Base-by-base conservation (phyloP, 1,284 basidiomycete genomes). In the Phellopilus nigrolimitatus region DNA sequence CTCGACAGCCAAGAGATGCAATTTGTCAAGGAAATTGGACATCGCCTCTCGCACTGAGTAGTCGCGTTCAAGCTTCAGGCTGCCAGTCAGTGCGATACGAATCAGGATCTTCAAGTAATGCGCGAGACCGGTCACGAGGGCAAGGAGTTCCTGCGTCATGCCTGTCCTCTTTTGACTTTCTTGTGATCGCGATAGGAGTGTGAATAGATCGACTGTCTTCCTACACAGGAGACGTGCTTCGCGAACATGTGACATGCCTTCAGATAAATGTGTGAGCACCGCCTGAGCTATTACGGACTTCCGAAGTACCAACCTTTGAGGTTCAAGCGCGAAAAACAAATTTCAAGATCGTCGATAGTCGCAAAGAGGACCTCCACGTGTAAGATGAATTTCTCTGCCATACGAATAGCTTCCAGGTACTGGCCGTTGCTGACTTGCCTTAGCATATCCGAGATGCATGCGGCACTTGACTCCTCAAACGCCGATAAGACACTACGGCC, bases 81-180 rank as follows among this genome's bases (percentile, higher is more conserved):
- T 91, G 15, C 94, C 94, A 0, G 97, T 98, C 39, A 99, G 75
- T 5, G 97, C 95, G 57, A 99, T 98, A 44, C 95, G 88, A 61
- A 99, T 99, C 49, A 99, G 81, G 66, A 99, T 98, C 74, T 99
- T 99, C 66, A 99, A 85, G 69, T 99, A 99, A 69, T 99, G 95
- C 3, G 95, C 95, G 25, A 99, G 78, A 30, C 97, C 95, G 0
- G 97, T 99, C 51, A 99, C 95, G 43, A 99, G 84, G n/a, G 94
- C 92, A 30, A 99, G 81, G 6, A 99, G 75, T 62, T 99, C 95
- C 68, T 97, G 92, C 15, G 95, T 97, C 85, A 98, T 97, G 56
- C 89, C 90, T 84, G 93, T 91, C 60, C 91, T 75, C 50, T 88
- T 81, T 8, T 90, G 82, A 33, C 90, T 91, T 67, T 95, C 91